Evolutionary conservation across 768 basidiomycete genomes (phyloP), one percentile per base, ranked within the genome.

Genomic region (Ramaria sp.): DNA sequence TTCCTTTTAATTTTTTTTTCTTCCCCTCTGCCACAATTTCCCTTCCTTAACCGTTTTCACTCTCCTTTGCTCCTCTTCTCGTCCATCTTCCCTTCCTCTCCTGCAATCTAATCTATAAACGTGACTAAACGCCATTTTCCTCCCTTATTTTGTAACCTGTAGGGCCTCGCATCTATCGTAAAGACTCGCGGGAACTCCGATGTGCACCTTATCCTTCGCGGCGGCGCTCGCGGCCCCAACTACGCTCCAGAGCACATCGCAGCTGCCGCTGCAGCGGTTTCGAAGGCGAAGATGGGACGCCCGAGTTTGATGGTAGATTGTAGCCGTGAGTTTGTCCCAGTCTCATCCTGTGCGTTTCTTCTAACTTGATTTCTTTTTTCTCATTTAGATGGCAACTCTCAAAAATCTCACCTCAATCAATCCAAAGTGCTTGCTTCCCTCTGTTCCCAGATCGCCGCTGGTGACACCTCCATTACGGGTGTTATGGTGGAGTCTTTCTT

Each of bases 401-500:
- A 83, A 57, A 98, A 98, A 73, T 84, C 96, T 69, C 88, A 95
- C 73, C 78, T 79, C 63, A 95, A 94, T 70, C 94, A 96, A 68
- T 83, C 92, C 16, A 81, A 81, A 60, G 89, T 91, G 41, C 63
- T 89, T 55, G 76, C 79, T 59, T 69, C 78, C 66, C 78, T 91
- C 62, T 82, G 81, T 67, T 69, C 67, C 2, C 95, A 98, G 69
- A 78, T 98, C 52, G 69, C 66, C 5, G 76, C 77, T 6, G 90
- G 90, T 25, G 71, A 76, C 52, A 20, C 55, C 57, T 42, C 56
- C 15, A 85, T 99, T 68, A 89, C 89, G 4, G 95, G 95, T 44
- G 91, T 97, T 55, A 98, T 99, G 95, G 79, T 99, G 65, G 95
- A 99, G 71, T 88, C 85, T 12, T 87, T 97, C 67, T 83, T 99